Conservation (phyloP, 805 yeast species). For the Scheffersomyces stipitis region DNA sequence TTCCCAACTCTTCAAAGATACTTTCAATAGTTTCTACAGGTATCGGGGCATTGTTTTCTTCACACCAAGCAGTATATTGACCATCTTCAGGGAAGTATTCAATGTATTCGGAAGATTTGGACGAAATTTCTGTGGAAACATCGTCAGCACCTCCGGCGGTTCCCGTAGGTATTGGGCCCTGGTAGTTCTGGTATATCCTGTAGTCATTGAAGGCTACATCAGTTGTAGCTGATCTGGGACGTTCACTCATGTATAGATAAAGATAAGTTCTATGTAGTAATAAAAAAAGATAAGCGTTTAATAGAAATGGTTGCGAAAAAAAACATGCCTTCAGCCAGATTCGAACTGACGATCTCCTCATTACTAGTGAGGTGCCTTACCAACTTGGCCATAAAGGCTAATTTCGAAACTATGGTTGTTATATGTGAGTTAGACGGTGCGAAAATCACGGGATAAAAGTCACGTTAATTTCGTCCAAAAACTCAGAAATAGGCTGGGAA, state of each 20-base stretch:
- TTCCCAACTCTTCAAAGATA: conserved; percentile 58
- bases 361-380: conserved; percentile 16
- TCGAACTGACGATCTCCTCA: conserved; percentile 19
- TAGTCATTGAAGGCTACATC: conserved; percentile 1
- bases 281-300: not conserved
- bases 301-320: conserved; percentile 1
- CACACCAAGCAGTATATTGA: conserved; percentile 13
- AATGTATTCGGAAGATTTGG: not conserved
- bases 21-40: conserved; percentile 52
- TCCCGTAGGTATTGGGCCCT: conserved; percentile 5
- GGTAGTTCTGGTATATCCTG: conserved; percentile 4
- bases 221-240: too few relatives aligned
- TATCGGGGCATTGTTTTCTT: conserved; percentile 11
- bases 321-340: conserved; percentile 17
- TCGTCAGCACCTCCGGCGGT: not conserved
- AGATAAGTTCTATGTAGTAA: too few relatives aligned
- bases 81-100: conserved; percentile 1
- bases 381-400: conserved; percentile 15
- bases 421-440: too few relatives aligned
- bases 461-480: too few relatives aligned
- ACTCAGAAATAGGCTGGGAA: too few relatives aligned
- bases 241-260: too few relatives aligned
- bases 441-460: too few relatives aligned
- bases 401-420: not conserved
- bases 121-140: not conserved